Base-by-base conservation (phyloP, 2,329 filamentous ascomycete species). In the Periconia macrospinosa region DNA sequence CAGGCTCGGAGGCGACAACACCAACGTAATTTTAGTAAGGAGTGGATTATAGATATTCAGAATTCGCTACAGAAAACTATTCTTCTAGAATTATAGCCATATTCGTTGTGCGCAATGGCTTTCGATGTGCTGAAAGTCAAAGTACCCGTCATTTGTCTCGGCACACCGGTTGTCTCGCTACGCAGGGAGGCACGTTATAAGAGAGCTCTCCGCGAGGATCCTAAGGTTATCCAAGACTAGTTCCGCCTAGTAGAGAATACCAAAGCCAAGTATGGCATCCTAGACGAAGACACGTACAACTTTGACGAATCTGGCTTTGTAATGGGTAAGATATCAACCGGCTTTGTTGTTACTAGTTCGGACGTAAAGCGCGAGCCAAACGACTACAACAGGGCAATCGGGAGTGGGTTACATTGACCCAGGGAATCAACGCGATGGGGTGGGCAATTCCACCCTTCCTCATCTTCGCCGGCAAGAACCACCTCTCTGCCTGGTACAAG, bases 341-440 rank as follows among this genome's bases (percentile, higher is more conserved):
- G 23, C 8, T 8, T 27, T 27, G 57, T 61, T 27, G 27, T 56
- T 33, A 59, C 41, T 45, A 41, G 49, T 11, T 40, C 20, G 27
- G 41, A 33, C 52, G 45, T 47, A 30, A 42, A 45, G 41, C 6
- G 2, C 9, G 30, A 27, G 48, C 27, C 27, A 19, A 42, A 1
- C 18, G 51, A 41, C 41, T 58, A 13, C 30, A 62, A 49, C 57
- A 19, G 54, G 41, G 49, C 17, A 45, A 62, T 55, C 30, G 20
- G 0, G 30, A 62, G 47, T 58, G 23, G 45, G 50, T 57, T 47
- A 56, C 30, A 45, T 50, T 56, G 9, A 56, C 56, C 19, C n/a
- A 60, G 41, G 43, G 53, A 40, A 57, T 59, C 33, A 44, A 50
- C 27, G 45, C 52, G 15, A n/a, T 43, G 30, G 23, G 47, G n/a